These are phyloP conservation scores for Vigna hirtella DNA, from an alignment of 306 rosid species.

Conservation along the genomic window DNA sequence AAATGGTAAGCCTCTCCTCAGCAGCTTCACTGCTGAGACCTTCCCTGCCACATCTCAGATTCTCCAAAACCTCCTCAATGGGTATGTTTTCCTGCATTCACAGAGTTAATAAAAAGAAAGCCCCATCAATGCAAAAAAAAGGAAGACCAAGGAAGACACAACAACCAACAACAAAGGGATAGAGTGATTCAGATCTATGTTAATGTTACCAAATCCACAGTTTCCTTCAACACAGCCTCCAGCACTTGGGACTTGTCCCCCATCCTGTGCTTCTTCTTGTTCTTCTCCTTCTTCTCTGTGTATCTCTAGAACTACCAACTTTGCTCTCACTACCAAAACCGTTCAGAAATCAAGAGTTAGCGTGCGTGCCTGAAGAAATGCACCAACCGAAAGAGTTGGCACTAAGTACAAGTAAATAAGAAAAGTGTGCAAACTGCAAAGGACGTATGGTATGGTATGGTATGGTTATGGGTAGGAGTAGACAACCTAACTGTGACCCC, in stretches of 20 bases:
- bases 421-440: constrained; percentile 27
- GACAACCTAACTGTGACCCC: constrained; percentile 47
- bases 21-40: constrained; percentile 90
- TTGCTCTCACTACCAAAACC: constrained; percentile 55
- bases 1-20: constrained; percentile 81
- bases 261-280: constrained; percentile 39
- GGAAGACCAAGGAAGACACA: constrained; percentile 8
- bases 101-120: constrained; percentile 2
- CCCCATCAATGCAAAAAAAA: neutral
- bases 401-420: neutral
- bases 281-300: constrained; percentile 27
- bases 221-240: constrained; percentile 95
- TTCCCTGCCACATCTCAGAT: constrained; percentile 94
- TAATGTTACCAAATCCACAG: constrained; percentile 96
- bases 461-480: constrained; percentile 45
- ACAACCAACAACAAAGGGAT: constrained; percentile 21
- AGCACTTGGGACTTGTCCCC: constrained; percentile 83
- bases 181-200: constrained; percentile 62
- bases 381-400: constrained; percentile 41
- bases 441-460: constrained; percentile 15
- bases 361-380: constrained; percentile 21
- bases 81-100: constrained; percentile 93
- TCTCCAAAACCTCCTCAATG: constrained; percentile 94
- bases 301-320: constrained; percentile 37
- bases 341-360: constrained; percentile 52